Percentiles rank a stretch among this genome's conserved stretches.
phyloP scores from a whole-genome alignment of 305 asterid genomes.

The Fraxinus sp. region DNA sequence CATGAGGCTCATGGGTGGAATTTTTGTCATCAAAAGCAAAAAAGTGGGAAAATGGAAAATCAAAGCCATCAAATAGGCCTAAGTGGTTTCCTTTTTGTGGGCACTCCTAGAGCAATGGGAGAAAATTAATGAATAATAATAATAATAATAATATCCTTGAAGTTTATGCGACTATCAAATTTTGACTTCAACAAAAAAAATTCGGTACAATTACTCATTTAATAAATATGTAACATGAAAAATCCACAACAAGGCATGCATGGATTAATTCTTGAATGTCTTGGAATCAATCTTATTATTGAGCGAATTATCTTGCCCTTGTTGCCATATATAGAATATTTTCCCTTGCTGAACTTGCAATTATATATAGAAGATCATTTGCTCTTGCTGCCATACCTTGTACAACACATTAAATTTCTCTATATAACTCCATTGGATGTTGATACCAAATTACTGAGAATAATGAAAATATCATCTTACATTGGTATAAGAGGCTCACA shows the following conservation, averaged over 20 bases:
- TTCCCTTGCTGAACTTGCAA: not conserved
- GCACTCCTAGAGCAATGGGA: not conserved
- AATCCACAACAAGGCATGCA: not conserved
- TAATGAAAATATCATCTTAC: not conserved
- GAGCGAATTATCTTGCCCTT: not conserved
- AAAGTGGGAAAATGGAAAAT: too few relatives aligned
- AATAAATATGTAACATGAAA: not conserved
- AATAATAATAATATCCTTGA: not conserved
- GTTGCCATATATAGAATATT: not conserved
- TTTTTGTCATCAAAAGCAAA: too few relatives aligned
- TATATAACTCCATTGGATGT: not conserved
- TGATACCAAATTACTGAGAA: not conserved
- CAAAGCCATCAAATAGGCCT: not conserved
- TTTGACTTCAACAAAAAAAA: not conserved
- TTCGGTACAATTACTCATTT: not conserved
- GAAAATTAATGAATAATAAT: too few relatives aligned
- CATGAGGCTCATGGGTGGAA: too few relatives aligned
- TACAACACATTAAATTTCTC: not conserved
- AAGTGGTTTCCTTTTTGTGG: not conserved
- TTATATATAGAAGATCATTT: not conserved
- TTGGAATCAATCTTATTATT: not conserved
- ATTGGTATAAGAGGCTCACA: not conserved
- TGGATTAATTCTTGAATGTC: not conserved
- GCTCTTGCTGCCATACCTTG: not conserved
- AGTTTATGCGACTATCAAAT: not conserved